phyloP scores from a whole-genome alignment of 306 rosid genomes.

The Castanea crenata region DNA sequence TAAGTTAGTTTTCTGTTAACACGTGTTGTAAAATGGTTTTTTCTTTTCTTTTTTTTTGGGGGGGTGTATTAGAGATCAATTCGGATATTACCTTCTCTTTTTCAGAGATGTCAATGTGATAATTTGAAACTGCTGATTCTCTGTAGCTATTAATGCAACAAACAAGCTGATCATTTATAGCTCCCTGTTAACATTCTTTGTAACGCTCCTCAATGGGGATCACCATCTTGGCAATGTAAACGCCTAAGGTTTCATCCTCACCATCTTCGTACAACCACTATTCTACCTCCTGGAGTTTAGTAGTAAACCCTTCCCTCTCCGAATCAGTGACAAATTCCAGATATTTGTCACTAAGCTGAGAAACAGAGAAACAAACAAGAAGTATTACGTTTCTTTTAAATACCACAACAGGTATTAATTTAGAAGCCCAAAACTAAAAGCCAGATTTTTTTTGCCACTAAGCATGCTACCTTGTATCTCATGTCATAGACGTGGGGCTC shows the following conservation, averaged over 20 bases:
- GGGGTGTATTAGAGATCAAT: too few species aligned
- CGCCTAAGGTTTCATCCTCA: slow-evolving; percentile 62
- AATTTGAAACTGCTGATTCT: slow-evolving; percentile 69
- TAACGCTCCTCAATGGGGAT: slow-evolving; percentile 80
- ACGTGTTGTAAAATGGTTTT: not conserved
- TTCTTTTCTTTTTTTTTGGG: not conserved
- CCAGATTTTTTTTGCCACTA: too few species aligned
- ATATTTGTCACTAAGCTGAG: slow-evolving; percentile 74
- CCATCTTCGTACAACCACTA: slow-evolving; percentile 96
- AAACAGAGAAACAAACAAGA: not conserved
- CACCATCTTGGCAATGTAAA: slow-evolving; percentile 37
- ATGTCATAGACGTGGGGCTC: slow-evolving; percentile 92
- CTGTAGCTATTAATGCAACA: slow-evolving; percentile 69
- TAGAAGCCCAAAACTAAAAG: not conserved
- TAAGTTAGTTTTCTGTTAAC: too few species aligned
- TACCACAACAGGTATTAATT: not conserved
- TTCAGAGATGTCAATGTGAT: slow-evolving; percentile 77
- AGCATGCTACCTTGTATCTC: slow-evolving; percentile 70
- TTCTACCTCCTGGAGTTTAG: slow-evolving; percentile 77
- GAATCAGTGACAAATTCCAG: slow-evolving; percentile 71
- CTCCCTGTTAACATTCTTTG: slow-evolving; percentile 65
- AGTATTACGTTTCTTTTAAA: slow-evolving; percentile 1
- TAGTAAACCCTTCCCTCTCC: slow-evolving; percentile 60
- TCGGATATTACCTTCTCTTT: slow-evolving; percentile 61
- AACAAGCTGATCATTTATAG: slow-evolving; percentile 55